A percentile compares a stretch with the other conserved stretches of the same genome.
Evolutionary conservation across 2,329 filamentous ascomycete species (phyloP).

Genomic region (Aspergillus aculeatinus): DNA sequence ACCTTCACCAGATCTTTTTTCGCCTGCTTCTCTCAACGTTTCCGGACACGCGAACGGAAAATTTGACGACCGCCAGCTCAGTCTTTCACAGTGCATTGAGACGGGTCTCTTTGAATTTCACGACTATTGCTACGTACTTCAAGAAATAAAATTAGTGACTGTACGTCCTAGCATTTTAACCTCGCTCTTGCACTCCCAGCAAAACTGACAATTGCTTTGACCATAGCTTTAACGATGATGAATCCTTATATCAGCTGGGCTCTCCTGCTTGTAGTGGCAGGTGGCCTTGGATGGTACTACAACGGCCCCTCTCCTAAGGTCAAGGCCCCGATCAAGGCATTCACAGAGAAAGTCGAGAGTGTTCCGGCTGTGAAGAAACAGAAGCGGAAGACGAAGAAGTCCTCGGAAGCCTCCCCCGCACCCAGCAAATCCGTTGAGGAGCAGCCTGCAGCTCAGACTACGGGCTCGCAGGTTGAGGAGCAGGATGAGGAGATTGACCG

Average conservation of each 20-base stretch:
- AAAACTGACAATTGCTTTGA: constrained; percentile 6
- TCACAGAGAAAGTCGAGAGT: constrained; percentile 37
- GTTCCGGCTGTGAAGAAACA: constrained; percentile 39
- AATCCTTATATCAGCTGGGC: constrained; percentile 48
- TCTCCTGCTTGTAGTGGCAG: constrained; percentile 43
- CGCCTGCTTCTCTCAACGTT: not conserved
- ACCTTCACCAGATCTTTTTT: not conserved
- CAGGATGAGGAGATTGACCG: constrained; percentile 64
- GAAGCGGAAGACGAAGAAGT: constrained; percentile 42
- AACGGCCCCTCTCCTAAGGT: constrained; percentile 34
- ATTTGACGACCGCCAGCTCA: not conserved
- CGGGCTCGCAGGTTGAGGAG: constrained; percentile 30
- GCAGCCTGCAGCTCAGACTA: constrained; percentile 30
- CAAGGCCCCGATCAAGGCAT: constrained; percentile 30
- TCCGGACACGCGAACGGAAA: not conserved
- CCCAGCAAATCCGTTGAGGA: constrained; percentile 33
- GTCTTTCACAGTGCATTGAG: not conserved
- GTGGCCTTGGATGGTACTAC: constrained; percentile 45
- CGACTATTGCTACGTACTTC: constrained; percentile 13
- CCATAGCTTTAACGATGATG: constrained; percentile 34
- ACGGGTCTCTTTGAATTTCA: constrained; percentile 4
- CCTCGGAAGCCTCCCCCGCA: constrained; percentile 29
- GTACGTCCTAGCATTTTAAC: constrained; percentile 2
- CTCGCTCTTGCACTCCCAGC: not conserved
- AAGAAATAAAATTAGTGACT: constrained; percentile 6